These are phyloP conservation scores for Phellopilus nigrolimitatus DNA, from an alignment of 1,284 basidiomycete species.

Conservation along the genomic window DNA sequence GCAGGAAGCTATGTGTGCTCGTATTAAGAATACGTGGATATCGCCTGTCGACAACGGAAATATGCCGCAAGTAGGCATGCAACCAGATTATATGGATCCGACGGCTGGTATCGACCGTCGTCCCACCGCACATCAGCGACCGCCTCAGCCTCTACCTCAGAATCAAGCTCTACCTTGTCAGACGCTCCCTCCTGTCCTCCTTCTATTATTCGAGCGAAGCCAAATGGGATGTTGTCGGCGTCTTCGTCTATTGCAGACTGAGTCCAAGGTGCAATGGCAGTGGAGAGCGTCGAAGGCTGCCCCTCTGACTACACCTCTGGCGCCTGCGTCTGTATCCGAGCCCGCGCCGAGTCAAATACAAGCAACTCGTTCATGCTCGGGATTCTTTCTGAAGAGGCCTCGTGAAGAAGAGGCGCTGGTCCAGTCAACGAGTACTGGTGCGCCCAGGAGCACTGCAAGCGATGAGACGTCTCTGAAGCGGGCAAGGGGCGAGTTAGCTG, in stretches of 20 bases:
- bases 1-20: too few relatives aligned
- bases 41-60: too few relatives aligned
- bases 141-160: constrained; percentile 6
- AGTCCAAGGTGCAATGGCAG: constrained; percentile 29
- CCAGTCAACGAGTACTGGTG: constrained; percentile 25
- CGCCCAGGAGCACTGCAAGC: constrained; percentile 33
- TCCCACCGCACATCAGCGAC: constrained; percentile 13
- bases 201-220: constrained; percentile 4
- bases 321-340: constrained; percentile 31
- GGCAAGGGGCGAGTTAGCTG: constrained; percentile 64
- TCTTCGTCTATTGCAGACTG: constrained; percentile 24
- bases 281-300: constrained; percentile 34
- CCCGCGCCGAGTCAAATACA: constrained; percentile 29
- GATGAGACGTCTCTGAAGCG: constrained; percentile 65
- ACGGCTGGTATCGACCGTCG: constrained; percentile 1
- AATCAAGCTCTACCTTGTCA: constrained; percentile 7
- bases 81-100: too few relatives aligned
- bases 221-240: background rate
- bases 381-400: constrained; percentile 44
- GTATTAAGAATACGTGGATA: too few relatives aligned
- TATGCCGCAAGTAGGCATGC: too few relatives aligned
- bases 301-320: constrained; percentile 31
- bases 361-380: constrained; percentile 24
- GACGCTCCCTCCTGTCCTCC: constrained; percentile 10
- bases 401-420: constrained; percentile 51